Base-by-base conservation (phyloP, 495 filamentous ascomycete genomes). In the Chaetomidium leptoderma region DNA sequence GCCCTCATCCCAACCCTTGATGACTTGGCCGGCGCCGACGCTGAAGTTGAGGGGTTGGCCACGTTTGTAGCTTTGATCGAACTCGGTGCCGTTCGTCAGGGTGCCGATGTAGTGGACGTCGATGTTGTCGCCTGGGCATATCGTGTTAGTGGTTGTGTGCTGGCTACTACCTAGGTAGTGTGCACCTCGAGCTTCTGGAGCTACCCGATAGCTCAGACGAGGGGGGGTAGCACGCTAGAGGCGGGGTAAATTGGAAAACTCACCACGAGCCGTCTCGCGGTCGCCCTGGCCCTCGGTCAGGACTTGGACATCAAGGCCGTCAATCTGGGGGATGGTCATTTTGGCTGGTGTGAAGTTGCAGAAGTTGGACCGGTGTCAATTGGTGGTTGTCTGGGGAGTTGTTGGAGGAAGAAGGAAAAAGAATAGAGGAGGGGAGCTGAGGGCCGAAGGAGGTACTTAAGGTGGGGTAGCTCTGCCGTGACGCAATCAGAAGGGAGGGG, bases 1-100 rank as follows among this genome's bases (percentile, higher is more conserved):
- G 40, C 90, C 90, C 66, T 90, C 71, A 69, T 95, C 91, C 91
- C 91, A 95, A 64, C 75, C 89, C 75, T 86, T 81, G 65, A 95
- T 95, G 44, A 93, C 90, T 62, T 81, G 75, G 4, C 89, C 88
- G 23, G 70, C 63, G 23, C 90, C 90, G 23, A 92, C 74, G 42
- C 70, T 80, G 72, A 95, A 93, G 51, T 44, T 74, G 69, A 95
- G 79, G 1, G 90, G 90, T 50, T 69, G 46, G 21, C 79, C 76
- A 46, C 88, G 82, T 62, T 86, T 76, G 69, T 86, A 89, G 63
- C 69, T 70, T 13, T 58, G n/a, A 32, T 71, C 69, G 60, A 71
- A 71, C 67, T 66, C 50, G 4, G 43, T 74, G 53, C 74, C 74
- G 43, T 58, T 53, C 32, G 53, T 57, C 32, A 71, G 65, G 17